Evolutionary conservation across 495 filamentous ascomycete species (phyloP).

Genomic region (Aspergillus ostianus): DNA sequence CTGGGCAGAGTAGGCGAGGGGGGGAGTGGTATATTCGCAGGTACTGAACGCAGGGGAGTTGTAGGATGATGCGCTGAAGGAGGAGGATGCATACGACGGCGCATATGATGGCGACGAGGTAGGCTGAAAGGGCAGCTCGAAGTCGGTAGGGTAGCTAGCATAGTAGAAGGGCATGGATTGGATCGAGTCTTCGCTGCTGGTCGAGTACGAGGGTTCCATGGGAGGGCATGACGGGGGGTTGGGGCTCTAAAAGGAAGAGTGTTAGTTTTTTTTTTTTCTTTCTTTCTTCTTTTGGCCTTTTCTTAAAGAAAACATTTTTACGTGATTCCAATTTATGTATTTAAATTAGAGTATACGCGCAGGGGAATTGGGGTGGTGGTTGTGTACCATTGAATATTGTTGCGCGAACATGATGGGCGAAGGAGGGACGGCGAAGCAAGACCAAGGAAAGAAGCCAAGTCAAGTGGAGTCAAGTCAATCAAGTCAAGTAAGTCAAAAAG

Average conservation of each 20-base stretch:
- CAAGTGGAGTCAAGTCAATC: neutral
- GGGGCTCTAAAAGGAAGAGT: conserved; percentile 8
- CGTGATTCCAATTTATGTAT: neutral
- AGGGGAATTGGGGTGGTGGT: neutral
- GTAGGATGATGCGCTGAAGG: conserved; percentile 17
- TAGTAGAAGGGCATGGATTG: conserved; percentile 31
- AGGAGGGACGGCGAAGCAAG: neutral
- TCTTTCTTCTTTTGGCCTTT: too few relatives aligned
- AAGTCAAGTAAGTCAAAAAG: neutral
- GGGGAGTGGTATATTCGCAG: conserved; percentile 18
- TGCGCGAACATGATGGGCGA: neutral
- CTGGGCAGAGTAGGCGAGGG: conserved; percentile 14
- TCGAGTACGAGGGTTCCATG: conserved; percentile 26
- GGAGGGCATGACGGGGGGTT: conserved; percentile 20
- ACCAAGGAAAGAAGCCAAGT: neutral
- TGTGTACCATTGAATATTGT: neutral
- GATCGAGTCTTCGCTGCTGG: conserved; percentile 23
- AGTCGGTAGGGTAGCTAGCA: conserved; percentile 29
- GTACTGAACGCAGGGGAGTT: conserved; percentile 10
- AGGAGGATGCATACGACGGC: conserved; percentile 5
- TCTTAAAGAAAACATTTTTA: neutral
- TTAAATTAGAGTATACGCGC: neutral
- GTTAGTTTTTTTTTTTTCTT: neutral
- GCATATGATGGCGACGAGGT: conserved; percentile 3
- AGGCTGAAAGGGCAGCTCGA: conserved; percentile 11